These are phyloP conservation scores for Nothophytophthora sp. DNA, from an alignment of 352 stramenopile species.

Conservation along the genomic window DNA sequence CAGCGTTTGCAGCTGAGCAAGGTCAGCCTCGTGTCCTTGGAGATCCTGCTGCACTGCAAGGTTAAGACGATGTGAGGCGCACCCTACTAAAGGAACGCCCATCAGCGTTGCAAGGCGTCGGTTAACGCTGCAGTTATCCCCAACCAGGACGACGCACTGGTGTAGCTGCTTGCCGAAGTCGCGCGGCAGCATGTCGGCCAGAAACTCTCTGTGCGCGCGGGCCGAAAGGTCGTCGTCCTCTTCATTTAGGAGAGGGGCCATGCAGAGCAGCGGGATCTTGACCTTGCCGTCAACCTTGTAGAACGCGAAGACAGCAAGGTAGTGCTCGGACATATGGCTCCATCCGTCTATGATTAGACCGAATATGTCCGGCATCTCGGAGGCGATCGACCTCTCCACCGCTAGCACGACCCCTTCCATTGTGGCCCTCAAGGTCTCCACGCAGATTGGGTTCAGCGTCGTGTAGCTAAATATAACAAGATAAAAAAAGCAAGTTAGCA, in stretches of 20 bases:
- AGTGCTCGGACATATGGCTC: slow-evolving; percentile 1
- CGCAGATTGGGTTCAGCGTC: no score
- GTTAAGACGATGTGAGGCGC: no score
- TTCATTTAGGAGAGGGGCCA: slow-evolving; percentile 1
- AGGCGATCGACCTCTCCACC: not conserved
- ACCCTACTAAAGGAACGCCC: no score
- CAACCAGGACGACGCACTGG: not conserved
- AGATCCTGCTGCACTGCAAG: no score
- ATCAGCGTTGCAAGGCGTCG: not conserved
- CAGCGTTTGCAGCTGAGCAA: no score
- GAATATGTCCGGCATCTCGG: not conserved
- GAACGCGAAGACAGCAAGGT: not conserved
- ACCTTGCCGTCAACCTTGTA: slow-evolving; percentile 2
- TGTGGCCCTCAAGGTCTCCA: not conserved
- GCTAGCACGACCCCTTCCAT: slow-evolving; percentile 3
- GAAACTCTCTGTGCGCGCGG: not conserved
- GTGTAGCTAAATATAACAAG: no score
- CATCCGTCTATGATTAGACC: slow-evolving; percentile 5
- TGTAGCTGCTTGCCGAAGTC: slow-evolving; percentile 1
- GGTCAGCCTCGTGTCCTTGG: no score
- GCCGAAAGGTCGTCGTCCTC: not conserved
- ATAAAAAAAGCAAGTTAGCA: no score
- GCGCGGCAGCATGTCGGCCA: not conserved
- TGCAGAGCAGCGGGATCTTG: not conserved
- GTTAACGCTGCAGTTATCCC: not conserved